Evolutionary conservation across 345 rosid genomes (phyloP).

Genomic region (Eutrema japonicum): DNA sequence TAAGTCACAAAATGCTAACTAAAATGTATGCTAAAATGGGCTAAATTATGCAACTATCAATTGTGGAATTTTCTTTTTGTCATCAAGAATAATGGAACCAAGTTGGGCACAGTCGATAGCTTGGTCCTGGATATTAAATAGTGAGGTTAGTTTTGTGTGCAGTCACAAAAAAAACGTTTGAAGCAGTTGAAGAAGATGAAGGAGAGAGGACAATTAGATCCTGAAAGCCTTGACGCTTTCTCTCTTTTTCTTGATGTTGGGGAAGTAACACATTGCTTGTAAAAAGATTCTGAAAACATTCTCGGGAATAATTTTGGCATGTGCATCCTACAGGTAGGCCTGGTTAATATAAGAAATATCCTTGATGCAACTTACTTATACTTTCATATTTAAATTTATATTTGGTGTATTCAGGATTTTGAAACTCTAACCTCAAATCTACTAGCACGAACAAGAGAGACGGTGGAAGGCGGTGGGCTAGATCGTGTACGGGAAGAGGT

Average conservation of each 20-base stretch:
- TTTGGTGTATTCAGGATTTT: slow-evolving; percentile 65
- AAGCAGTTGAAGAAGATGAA: slow-evolving; percentile 82
- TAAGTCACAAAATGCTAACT: too few species aligned
- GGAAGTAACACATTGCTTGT: slow-evolving; percentile 77
- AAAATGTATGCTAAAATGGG: too few species aligned
- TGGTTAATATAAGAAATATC: neutral
- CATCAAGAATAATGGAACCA: too few species aligned
- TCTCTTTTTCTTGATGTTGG: slow-evolving; percentile 85
- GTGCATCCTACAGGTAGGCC: slow-evolving; percentile 85
- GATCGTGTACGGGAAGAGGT: slow-evolving; percentile 58
- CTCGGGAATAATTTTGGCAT: slow-evolving; percentile 95
- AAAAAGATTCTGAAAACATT: slow-evolving; percentile 85
- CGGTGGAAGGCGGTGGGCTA: slow-evolving; percentile 95
- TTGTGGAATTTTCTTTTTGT: too few species aligned
- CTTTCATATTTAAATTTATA: slow-evolving; percentile 8
- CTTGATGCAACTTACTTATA: neutral
- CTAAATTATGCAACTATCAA: too few species aligned
- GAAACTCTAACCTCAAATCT: slow-evolving; percentile 96
- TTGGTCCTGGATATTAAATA: slow-evolving; percentile 12
- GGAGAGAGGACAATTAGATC: slow-evolving; percentile 88
- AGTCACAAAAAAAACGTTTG: slow-evolving; percentile 80
- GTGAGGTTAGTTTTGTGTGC: slow-evolving; percentile 41
- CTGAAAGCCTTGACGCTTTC: slow-evolving; percentile 88
- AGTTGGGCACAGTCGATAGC: neutral
- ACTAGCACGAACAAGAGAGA: slow-evolving; percentile 92